Conservation (phyloP, 768 basidiomycete species). For the Terana coerulea region DNA sequence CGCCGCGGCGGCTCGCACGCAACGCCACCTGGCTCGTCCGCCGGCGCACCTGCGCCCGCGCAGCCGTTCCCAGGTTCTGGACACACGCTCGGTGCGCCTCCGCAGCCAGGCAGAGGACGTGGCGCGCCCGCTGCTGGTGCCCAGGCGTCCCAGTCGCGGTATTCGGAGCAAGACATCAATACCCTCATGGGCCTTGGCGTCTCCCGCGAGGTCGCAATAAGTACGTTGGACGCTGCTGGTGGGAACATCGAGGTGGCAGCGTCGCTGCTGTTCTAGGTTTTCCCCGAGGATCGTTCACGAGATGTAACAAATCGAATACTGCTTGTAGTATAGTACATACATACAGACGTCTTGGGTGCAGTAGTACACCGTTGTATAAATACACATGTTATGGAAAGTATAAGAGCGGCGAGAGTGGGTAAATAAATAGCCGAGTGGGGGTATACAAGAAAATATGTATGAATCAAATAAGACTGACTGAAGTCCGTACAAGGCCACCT, state of each 20-base stretch:
- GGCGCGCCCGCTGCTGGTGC: constrained; percentile 23
- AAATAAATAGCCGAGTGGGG: no score
- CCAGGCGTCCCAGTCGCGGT: constrained; percentile 20
- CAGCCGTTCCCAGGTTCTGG: constrained; percentile 67
- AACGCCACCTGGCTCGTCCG: constrained; percentile 13
- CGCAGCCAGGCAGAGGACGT: constrained; percentile 24
- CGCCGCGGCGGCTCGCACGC: constrained; percentile 19
- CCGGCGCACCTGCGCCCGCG: constrained; percentile 13
- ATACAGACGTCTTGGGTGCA: no score
- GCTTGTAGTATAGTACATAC: not conserved
- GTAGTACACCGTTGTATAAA: not conserved
- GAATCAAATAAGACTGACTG: constrained; percentile 73
- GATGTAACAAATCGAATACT: no score
- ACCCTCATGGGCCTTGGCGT: constrained; percentile 77
- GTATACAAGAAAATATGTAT: no score
- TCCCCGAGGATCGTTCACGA: not conserved
- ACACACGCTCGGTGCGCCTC: constrained; percentile 49
- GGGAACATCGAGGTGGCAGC: constrained; percentile 90
- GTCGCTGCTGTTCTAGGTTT: constrained; percentile 66
- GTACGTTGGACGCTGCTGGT: constrained; percentile 69
- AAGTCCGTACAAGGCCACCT: constrained; percentile 76
- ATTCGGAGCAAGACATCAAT: constrained; percentile 60
- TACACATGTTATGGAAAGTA: no score
- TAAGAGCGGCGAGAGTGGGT: no score
- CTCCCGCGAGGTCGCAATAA: constrained; percentile 71